Evolutionary conservation across 345 rosid species (phyloP), one percentile per base, ranked within the genome.

Genomic region (Cardamine chenopodiifolia): DNA sequence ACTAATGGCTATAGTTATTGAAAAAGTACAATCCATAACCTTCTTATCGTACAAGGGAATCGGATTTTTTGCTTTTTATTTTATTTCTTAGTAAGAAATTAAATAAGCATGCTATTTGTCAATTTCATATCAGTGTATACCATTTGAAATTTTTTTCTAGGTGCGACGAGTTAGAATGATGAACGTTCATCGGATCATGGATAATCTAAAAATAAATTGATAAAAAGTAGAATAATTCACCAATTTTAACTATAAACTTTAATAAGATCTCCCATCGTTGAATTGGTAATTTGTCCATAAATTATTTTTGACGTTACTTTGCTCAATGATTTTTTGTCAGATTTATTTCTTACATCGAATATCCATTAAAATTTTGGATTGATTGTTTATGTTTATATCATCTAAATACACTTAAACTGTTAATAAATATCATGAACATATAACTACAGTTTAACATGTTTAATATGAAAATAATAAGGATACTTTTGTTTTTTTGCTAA

Each of bases 121-220:
- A n/a, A 25, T 53, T 67, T 68, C 50, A 68, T 54, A 54, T 54
- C 5, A 68, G 37, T 68, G 8, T 68, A 53, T 67, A 25, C 25
- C 17, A 22, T 35, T n/a, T 35, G 25, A 34, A 0, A 15, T 1
- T 42, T 15, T 52, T 66, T 66, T 34, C 13, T 29, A 12, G 3
- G 29, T 50, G 23, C 31, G 19, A 20, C 20, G 42, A 49, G 31
- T 55, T 28, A 28, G 35, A 26, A 55, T 55, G 37, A 28, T 28
- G 19, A 26, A 15, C 35, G 12, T 0, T 7, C 13, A 17, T 17
- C n/a, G n/a, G n/a, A n/a, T n/a, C n/a, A n/a, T n/a, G 20, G 20
- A 45, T 45, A 45, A 17, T 45, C 49, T 45, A 45, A 6, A 17
- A n/a, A n/a, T n/a, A 56, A 56, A 29, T 56, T 5, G 22, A 15